Evolutionary conservation across 1,284 basidiomycete species (phyloP), one percentile per base, ranked within the genome.

Genomic region (Sporisorium iseilematis-ciliati): DNA sequence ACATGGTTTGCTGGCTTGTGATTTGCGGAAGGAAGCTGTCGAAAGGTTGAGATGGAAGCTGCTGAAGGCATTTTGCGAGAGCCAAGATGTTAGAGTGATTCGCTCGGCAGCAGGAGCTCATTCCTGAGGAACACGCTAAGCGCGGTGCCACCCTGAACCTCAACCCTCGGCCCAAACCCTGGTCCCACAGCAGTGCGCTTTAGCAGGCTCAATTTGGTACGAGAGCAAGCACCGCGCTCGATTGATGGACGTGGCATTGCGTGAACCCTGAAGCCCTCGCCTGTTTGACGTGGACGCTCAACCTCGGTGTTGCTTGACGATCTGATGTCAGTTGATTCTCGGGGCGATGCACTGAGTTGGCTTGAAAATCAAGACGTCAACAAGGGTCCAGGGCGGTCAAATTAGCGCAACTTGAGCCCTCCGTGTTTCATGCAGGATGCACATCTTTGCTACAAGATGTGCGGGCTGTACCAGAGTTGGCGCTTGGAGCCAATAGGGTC

Each of bases 131-230:
- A 18, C 25, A 26, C 46, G 46, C 46, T 42, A 45, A 51, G 31
- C 31, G 46, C 48, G 56, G 38, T 51, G 45, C 21, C 57, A 40
- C 51, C 25, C 38, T 31, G 20, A 35, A 53, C 29, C 58, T 61
- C 43, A 58, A 67, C 65, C 65, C 65, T 67, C 14, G 40, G 46
- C 59, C 65, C 65, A 52, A 58, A 67, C 58, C 65, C 65, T 62
- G 20, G 12, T 62, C 20, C 59, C 63, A 59, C 45, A 49, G 12
- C 33, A 18, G 4, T 29, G 29, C 29, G 29, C 29, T 29, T 29
- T 29, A 5, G 50, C 21, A 51, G 16, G 7, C 14, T 12, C 7
- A 35, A 14, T 35, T 35, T 35, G 33, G 33, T 35, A 35, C 33
- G 12, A 35, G 10, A 35, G 35, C 35, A 38, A 14, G 35, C 35